Conservation (phyloP, 2,329 filamentous ascomycete species). For the Trichoderma cornu-damae region DNA sequence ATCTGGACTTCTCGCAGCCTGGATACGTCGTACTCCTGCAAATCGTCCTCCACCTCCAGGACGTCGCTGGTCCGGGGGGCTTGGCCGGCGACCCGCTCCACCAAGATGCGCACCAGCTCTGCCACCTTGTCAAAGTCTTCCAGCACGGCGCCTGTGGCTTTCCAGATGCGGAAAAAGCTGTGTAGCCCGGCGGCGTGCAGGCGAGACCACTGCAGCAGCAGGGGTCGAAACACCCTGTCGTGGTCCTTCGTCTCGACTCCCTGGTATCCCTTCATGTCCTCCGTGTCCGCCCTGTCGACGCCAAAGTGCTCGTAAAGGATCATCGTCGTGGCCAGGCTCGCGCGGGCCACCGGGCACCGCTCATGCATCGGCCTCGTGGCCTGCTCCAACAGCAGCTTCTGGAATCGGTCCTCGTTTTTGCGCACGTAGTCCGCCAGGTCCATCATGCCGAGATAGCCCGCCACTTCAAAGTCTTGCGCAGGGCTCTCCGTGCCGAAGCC, state of each 20-base stretch:
- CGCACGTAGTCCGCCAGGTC: slow-evolving; percentile 90
- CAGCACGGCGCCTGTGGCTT: slow-evolving; percentile 75
- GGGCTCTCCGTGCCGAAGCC: slow-evolving; percentile 91
- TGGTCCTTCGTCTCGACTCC: slow-evolving; percentile 71
- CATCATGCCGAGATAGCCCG: slow-evolving; percentile 94
- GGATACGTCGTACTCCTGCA: slow-evolving; percentile 75
- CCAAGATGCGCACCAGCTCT: slow-evolving; percentile 81
- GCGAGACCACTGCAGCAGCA: slow-evolving; percentile 88
- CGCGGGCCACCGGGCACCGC: slow-evolving; percentile 80
- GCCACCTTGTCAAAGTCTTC: slow-evolving; percentile 91
- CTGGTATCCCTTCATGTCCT: slow-evolving; percentile 72
- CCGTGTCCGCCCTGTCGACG: slow-evolving; percentile 75
- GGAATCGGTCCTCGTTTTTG: slow-evolving; percentile 87
- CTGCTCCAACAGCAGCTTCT: slow-evolving; percentile 88
- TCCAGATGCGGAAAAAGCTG: slow-evolving; percentile 90
- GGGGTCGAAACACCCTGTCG: slow-evolving; percentile 78
- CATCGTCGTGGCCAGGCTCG: slow-evolving; percentile 79
- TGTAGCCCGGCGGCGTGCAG: slow-evolving; percentile 81
- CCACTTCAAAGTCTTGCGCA: slow-evolving; percentile 74
- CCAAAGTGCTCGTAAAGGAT: slow-evolving; percentile 95
- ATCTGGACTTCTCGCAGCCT: slow-evolving; percentile 83
- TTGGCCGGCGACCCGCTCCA: slow-evolving; percentile 83
- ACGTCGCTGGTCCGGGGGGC: slow-evolving; percentile 78
- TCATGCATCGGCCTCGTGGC: slow-evolving; percentile 64
- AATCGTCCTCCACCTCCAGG: slow-evolving; percentile 80